Percentiles rank a stretch among this genome's conserved stretches.
Conservation (phyloP, 2,329 filamentous ascomycete genomes). For the Xylaria sp. region DNA sequence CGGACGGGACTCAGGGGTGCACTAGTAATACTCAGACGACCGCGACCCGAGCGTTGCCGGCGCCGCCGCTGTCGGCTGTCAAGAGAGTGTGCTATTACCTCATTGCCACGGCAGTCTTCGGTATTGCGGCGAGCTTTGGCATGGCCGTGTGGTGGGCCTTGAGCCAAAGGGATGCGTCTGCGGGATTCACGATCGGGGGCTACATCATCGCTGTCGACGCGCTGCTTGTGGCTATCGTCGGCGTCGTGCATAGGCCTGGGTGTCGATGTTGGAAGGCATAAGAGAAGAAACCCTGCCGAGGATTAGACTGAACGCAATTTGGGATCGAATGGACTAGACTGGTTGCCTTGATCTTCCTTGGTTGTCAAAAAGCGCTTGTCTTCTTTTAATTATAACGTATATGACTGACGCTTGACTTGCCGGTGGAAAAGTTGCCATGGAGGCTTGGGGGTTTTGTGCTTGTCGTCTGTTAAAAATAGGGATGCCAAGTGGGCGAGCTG, state of each 20-base stretch:
- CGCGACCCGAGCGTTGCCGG: background rate
- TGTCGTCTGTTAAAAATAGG: background rate
- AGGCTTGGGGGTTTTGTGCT: background rate
- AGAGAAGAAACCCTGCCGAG: background rate
- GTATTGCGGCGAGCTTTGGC: conserved; percentile 26
- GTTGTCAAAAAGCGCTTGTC: background rate
- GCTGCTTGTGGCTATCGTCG: conserved; percentile 18
- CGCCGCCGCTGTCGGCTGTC: conserved; percentile 1
- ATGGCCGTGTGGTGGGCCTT: conserved; percentile 29
- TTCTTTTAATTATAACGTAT: background rate
- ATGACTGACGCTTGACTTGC: background rate
- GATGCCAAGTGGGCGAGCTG: background rate
- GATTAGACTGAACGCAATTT: background rate
- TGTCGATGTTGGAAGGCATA: conserved; percentile 30
- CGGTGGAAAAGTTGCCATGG: background rate
- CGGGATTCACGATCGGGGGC: conserved; percentile 28
- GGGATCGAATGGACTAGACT: background rate
- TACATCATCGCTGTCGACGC: conserved; percentile 33
- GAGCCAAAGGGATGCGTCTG: conserved; percentile 17
- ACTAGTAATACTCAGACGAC: background rate
- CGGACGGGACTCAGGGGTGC: background rate
- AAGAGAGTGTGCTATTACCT: conserved; percentile 32
- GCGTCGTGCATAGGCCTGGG: conserved; percentile 21
- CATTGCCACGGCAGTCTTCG: conserved; percentile 21
- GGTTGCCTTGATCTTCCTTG: background rate